Base-by-base conservation (phyloP, 495 filamentous ascomycete species). In the Penicillium odoratum region DNA sequence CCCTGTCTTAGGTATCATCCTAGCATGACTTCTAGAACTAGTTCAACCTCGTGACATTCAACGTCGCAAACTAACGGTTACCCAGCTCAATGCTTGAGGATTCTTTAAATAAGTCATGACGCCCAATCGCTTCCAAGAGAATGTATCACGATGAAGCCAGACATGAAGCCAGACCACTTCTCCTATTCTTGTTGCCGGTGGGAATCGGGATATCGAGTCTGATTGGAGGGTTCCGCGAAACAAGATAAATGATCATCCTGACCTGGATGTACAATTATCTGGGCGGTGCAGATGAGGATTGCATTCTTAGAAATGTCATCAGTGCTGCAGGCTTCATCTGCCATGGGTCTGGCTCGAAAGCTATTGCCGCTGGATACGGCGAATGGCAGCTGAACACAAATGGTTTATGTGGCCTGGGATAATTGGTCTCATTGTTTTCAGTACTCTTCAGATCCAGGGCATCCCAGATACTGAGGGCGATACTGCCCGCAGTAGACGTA, bases 81-180 rank as follows among this genome's bases (percentile, higher is more conserved):
- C 44, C 38, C 0, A 51, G 51, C 18, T 59, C 60, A 9, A 38
- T 46, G 38, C 25, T 48, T 11, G 60, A 59, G 44, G 56, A 63
- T 40, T 30, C 10, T 8, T 40, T 82, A 60, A 88, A 88, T 69
- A 88, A 86, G 65, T 78, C 80, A 3, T 86, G 82, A 81, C 74
- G 84, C 1, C 78, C 81, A 0, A 68, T 1, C 38, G 71, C 13
- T 6, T 31, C 3, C 5, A 31, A 31, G 8, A 6, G 30, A 31
- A 31, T 3, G 30, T 2, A 6, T 7, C 30, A 1, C 8, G 30
- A 31, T 31, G 30, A 31, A 31, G 30, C 30, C 6, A 31, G 30
- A 31, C 30, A 31, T 31, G 30, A 31, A 31, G 30, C 30, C 6
- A 31, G 30, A 31, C 30, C 2, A 31, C 30, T 31, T 31, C 30